Conservation (phyloP, 1,284 basidiomycete genomes). For the Apiotrichum gracile region DNA sequence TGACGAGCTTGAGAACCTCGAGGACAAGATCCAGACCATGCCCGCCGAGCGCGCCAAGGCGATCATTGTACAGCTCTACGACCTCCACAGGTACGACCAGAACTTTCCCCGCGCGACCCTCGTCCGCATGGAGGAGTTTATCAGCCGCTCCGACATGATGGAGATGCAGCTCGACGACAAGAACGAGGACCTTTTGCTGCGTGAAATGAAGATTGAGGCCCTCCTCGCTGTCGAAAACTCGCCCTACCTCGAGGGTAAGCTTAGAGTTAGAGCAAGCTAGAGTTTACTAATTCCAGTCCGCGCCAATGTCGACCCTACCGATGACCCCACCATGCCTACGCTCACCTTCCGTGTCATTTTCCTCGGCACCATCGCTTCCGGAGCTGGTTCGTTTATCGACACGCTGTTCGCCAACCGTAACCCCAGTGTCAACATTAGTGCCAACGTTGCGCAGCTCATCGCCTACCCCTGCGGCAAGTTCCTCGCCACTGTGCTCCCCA, state of each 20-base stretch:
- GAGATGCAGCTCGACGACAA: constrained; percentile 12
- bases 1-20: constrained; percentile 14
- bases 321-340: constrained; percentile 70
- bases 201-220: constrained; percentile 34
- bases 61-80: constrained; percentile 21
- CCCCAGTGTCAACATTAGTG: constrained; percentile 25
- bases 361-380: constrained; percentile 52
- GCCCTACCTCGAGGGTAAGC: constrained; percentile 80
- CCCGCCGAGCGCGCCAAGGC: constrained; percentile 4
- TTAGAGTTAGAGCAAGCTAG: no score
- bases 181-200: constrained; percentile 18
- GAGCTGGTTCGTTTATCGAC: constrained; percentile 63
- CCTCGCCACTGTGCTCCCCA: constrained; percentile 11
- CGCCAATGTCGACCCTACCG: constrained; percentile 69
- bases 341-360: constrained; percentile 79
- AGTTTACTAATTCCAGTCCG: no score
- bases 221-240: constrained; percentile 50
- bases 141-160: constrained; percentile 19
- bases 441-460: constrained; percentile 32
- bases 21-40: constrained; percentile 13
- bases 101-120: constrained; percentile 24
- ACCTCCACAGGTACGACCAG: constrained; percentile 30
- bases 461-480: constrained; percentile 28
- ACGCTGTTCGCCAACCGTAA: constrained; percentile 48
- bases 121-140: constrained; percentile 19